Percentiles rank a stretch among this genome's conserved stretches.
These are phyloP conservation scores for Penicillium diatomitis DNA, from an alignment of 495 filamentous ascomycete species.

Conservation along the genomic window DNA sequence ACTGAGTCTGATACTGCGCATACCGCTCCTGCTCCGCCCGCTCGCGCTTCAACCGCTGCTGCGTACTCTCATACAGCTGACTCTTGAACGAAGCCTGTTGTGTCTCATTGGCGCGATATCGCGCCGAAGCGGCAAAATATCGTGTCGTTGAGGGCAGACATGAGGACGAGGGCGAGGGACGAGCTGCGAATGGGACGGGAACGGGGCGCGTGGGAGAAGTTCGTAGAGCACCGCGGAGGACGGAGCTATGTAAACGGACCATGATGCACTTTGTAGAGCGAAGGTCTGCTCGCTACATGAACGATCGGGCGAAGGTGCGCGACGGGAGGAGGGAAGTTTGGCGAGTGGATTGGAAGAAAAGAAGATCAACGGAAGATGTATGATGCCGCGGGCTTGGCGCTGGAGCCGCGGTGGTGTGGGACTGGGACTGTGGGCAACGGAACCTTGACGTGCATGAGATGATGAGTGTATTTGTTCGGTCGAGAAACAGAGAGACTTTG, in stretches of 20 bases:
- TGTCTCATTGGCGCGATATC: constrained; percentile 14
- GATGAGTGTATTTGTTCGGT: too few relatives aligned
- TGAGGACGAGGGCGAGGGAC: too few relatives aligned
- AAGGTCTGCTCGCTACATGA: not conserved
- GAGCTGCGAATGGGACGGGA: constrained; percentile 5
- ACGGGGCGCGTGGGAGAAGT: constrained; percentile 9
- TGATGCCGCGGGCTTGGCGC: not conserved
- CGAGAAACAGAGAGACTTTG: too few relatives aligned
- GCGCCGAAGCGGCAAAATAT: constrained; percentile 15
- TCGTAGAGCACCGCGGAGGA: constrained; percentile 16
- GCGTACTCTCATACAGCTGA: constrained; percentile 81
- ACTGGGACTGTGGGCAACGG: constrained; percentile 1
- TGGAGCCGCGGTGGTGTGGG: not conserved
- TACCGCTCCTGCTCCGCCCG: constrained; percentile 58
- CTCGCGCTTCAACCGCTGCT: constrained; percentile 65
- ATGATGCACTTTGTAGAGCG: constrained; percentile 7
- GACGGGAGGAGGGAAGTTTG: not conserved
- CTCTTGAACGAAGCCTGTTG: constrained; percentile 57
- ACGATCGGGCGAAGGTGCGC: too few relatives aligned
- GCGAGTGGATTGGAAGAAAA: not conserved
- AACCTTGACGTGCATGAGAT: not conserved
- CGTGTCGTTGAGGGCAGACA: not conserved
- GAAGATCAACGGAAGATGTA: not conserved
- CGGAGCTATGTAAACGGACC: constrained; percentile 9
- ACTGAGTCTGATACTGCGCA: constrained; percentile 45